Percentiles rank a stretch among this genome's conserved stretches.
Conservation (phyloP, 306 rosid genomes). For the Pyrus bretschneideri region DNA sequence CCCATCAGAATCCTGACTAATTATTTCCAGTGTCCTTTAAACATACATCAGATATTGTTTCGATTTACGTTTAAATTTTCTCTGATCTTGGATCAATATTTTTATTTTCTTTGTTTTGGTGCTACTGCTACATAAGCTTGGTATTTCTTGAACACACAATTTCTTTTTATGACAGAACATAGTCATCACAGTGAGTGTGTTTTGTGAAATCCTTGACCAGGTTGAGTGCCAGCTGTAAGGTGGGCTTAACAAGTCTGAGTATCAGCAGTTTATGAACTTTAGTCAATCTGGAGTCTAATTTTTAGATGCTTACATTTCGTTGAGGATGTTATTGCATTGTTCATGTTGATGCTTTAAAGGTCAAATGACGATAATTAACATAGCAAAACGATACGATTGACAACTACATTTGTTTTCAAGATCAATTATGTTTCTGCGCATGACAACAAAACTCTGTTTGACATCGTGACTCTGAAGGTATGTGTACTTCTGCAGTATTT, state of each 20-base stretch:
- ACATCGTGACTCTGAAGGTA: slow-evolving; percentile 85
- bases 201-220: background rate
- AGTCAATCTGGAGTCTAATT: background rate
- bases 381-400: slow-evolving; percentile 20
- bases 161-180: background rate
- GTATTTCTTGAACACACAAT: background rate
- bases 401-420: slow-evolving; percentile 42
- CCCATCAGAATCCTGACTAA: background rate
- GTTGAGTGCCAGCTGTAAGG: background rate
- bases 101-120: background rate
- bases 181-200: background rate
- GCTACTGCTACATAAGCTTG: background rate
- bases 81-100: background rate
- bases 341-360: background rate
- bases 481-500: slow-evolving; percentile 13
- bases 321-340: background rate
- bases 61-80: background rate
- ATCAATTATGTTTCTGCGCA: slow-evolving; percentile 91
- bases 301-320: background rate
- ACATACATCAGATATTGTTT: too few relatives aligned
- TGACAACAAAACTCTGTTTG: slow-evolving; percentile 88
- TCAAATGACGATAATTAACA: background rate
- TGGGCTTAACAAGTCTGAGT: background rate
- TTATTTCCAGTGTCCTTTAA: background rate
- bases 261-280: background rate